Conservation (phyloP, 805 yeast species). For the Spathaspora sp. region DNA sequence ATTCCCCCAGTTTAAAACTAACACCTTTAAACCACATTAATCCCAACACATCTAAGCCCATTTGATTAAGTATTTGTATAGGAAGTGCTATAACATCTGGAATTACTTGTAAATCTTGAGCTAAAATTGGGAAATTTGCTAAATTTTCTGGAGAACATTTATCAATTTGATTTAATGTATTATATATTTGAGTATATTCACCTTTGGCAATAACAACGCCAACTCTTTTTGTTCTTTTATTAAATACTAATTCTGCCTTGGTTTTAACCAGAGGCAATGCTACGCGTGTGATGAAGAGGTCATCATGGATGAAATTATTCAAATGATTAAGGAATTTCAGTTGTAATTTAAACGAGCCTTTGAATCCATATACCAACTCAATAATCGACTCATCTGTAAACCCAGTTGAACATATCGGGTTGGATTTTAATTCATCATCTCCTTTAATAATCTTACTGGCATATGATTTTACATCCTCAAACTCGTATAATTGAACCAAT, state of each 20-base stretch:
- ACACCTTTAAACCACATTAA: conserved; percentile 7
- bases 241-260: neutral
- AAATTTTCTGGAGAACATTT: neutral
- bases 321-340: neutral
- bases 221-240: neutral
- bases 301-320: neutral
- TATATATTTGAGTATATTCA: neutral
- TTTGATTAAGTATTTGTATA: conserved; percentile 1
- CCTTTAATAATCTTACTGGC: neutral
- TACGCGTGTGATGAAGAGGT: neutral
- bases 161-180: neutral
- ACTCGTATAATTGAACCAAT: neutral
- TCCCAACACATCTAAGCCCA: conserved; percentile 12
- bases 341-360: neutral
- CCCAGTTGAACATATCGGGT: neutral
- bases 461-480: neutral
- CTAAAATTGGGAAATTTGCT: neutral
- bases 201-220: neutral
- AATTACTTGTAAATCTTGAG: too few species aligned
- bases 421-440: neutral
- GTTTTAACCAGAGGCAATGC: neutral
- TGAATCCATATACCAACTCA: neutral
- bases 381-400: neutral
- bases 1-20: neutral
- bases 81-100: neutral